phyloP scores from a whole-genome alignment of 352 stramenopile species.

The Pythium aphanidermatum region DNA sequence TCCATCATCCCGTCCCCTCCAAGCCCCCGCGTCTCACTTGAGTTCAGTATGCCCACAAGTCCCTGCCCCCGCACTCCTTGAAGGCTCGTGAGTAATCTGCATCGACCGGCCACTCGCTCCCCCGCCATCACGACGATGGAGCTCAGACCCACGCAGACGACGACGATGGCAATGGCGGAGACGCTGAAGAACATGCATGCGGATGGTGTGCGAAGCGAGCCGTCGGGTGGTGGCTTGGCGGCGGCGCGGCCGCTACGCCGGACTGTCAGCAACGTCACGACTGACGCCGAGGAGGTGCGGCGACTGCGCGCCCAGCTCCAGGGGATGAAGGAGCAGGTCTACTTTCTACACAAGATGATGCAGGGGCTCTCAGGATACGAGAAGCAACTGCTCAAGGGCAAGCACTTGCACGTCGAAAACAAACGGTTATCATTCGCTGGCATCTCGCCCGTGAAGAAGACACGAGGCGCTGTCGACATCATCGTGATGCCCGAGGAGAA shows the following conservation, averaged over 20 bases:
- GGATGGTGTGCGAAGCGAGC: slow-evolving; percentile 2
- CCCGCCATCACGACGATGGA: too few species aligned
- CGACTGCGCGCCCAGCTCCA: slow-evolving; percentile 18
- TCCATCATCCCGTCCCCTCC: too few species aligned
- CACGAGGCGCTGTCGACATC: slow-evolving; percentile 4
- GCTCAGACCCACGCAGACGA: too few species aligned
- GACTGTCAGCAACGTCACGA: slow-evolving; percentile 7
- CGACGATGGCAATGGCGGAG: too few species aligned
- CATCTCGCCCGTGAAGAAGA: slow-evolving; percentile 19
- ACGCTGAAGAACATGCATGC: too few species aligned
- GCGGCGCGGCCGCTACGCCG: slow-evolving; percentile 5
- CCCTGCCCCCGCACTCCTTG: too few species aligned
- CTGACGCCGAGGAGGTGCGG: slow-evolving; percentile 13
- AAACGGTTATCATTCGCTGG: slow-evolving; percentile 14
- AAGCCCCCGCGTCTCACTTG: too few species aligned
- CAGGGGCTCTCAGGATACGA: slow-evolving; percentile 6
- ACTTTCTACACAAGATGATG: slow-evolving; percentile 19
- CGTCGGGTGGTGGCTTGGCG: not conserved
- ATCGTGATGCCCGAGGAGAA: slow-evolving; percentile 15
- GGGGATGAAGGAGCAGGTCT: slow-evolving; percentile 18
- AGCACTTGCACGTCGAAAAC: not conserved
- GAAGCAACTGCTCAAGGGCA: slow-evolving; percentile 2
- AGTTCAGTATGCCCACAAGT: too few species aligned
- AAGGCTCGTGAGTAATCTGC: too few species aligned
- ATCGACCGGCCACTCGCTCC: too few species aligned